phyloP scores from a whole-genome alignment of 495 filamentous ascomycete genomes.

The Platismatia glauca region DNA sequence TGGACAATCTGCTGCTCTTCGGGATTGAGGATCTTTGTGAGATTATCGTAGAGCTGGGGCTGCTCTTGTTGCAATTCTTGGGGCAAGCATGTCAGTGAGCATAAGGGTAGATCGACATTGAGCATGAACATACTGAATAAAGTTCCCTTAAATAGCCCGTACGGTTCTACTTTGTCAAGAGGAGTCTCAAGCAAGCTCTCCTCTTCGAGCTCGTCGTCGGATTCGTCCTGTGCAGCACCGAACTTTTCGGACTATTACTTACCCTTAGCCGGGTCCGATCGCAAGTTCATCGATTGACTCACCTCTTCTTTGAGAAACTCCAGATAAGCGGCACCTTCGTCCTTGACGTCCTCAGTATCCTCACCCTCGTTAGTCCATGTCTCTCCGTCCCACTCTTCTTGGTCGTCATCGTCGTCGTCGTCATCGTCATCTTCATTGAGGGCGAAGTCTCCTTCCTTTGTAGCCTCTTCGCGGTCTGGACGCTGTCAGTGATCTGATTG shows the following conservation, averaged over 20 bases:
- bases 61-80: conserved; percentile 85
- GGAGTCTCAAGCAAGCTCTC: conserved; percentile 87
- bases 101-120: neutral
- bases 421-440: conserved; percentile 58
- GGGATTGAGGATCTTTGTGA: conserved; percentile 66
- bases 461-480: conserved; percentile 79
- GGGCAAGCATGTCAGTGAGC: neutral
- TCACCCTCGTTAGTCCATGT: conserved; percentile 66
- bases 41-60: conserved; percentile 72
- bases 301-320: conserved; percentile 92
- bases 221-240: conserved; percentile 56
- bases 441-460: conserved; percentile 75
- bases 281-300: conserved; percentile 22
- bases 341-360: conserved; percentile 63
- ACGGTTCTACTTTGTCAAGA: conserved; percentile 89
- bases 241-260: conserved; percentile 67
- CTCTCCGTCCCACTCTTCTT: conserved; percentile 60
- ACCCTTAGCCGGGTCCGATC: conserved; percentile 15
- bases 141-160: conserved; percentile 71
- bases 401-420: conserved; percentile 54
- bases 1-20: conserved; percentile 79
- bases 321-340: conserved; percentile 88
- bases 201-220: conserved; percentile 88
- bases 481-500: conserved; percentile 1
- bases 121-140: conserved; percentile 62